Conservation (phyloP, 306 rosid species). For the Castanopsis chinensis region DNA sequence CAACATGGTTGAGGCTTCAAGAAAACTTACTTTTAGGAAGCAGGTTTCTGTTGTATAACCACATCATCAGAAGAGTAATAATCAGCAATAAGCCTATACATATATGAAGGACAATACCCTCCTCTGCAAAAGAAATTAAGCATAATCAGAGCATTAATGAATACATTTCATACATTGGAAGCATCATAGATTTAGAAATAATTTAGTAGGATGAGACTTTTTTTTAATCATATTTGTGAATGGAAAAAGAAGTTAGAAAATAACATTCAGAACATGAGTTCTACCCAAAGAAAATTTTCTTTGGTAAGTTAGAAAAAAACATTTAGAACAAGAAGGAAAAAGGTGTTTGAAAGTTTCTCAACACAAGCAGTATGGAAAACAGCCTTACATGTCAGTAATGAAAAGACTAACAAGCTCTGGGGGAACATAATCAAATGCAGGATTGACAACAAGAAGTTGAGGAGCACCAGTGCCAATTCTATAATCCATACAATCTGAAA, state of each 20-base stretch:
- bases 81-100: constrained; percentile 96
- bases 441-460: constrained; percentile 83
- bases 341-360: too few relatives aligned
- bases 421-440: constrained; percentile 89
- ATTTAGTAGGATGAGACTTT: too few relatives aligned
- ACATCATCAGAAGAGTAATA: constrained; percentile 95
- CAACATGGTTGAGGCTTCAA: too few relatives aligned
- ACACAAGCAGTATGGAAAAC: too few relatives aligned
- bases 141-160: not conserved
- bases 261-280: too few relatives aligned
- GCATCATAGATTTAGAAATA: not conserved
- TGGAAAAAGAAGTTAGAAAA: too few relatives aligned
- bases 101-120: constrained; percentile 91
- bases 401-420: constrained; percentile 90
- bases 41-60: constrained; percentile 63
- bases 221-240: too few relatives aligned
- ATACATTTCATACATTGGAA: not conserved
- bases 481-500: constrained; percentile 90
- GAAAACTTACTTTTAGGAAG: not conserved
- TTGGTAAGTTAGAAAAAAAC: not conserved
- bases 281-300: too few relatives aligned
- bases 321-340: not conserved
- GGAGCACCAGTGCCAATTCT: constrained; percentile 66
- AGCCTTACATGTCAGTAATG: constrained; percentile 94
- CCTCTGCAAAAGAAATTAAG: constrained; percentile 60